Evolutionary conservation across 805 yeast species (phyloP).

Genomic region (Hanseniaspora thailandica): DNA sequence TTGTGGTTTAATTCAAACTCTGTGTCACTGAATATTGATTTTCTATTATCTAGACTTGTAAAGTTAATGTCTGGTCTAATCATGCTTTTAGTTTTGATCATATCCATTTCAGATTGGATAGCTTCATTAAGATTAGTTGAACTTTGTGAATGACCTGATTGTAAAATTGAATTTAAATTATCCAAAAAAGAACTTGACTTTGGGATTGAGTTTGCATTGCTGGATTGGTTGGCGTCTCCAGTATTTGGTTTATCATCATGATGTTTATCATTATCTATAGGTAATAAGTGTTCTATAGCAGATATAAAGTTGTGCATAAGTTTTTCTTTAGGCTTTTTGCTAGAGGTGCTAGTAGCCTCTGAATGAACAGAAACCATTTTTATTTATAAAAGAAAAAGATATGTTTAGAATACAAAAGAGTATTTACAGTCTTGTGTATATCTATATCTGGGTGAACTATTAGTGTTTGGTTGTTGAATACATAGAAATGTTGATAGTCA

Average conservation of each 20-base stretch:
- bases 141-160: neutral
- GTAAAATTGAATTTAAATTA: conserved; percentile 2
- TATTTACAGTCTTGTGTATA: too few species aligned
- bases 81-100: neutral
- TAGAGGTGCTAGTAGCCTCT: neutral
- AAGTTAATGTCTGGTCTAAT: neutral
- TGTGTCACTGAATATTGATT: conserved; percentile 8
- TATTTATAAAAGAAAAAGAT: too few species aligned
- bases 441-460: too few species aligned
- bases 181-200: conserved; percentile 1
- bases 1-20: neutral
- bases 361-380: neutral
- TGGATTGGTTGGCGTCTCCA: neutral
- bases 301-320: conserved; percentile 5
- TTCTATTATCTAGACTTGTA: neutral
- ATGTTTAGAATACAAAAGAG: too few species aligned
- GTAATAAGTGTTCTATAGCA: conserved; percentile 12
- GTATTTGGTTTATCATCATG: neutral
- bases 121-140: neutral
- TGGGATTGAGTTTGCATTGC: neutral
- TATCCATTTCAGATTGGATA: neutral
- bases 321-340: neutral
- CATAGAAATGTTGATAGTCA: too few species aligned
- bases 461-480: too few species aligned
- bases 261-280: neutral